Evolutionary conservation across 164 flowering plant species (phyloP).

Genomic region (Vitis vinifera): DNA sequence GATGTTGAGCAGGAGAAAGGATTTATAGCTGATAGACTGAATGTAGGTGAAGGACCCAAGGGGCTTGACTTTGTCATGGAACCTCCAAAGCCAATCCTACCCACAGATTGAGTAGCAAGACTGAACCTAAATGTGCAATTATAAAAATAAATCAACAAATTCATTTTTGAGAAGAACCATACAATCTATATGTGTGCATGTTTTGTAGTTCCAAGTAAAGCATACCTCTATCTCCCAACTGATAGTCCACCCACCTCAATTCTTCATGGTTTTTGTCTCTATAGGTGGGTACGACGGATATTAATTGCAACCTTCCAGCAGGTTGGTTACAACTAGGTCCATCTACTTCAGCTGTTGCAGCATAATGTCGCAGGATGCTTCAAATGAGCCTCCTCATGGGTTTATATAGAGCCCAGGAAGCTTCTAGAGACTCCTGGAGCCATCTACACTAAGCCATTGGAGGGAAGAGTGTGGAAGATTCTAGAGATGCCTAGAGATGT

Average conservation of each 20-base stretch:
- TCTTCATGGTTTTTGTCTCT: conserved; percentile 97
- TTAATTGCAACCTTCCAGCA: conserved; percentile 84
- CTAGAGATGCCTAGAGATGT: too few relatives aligned
- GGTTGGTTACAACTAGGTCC: conserved; percentile 47
- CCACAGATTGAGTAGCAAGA: conserved; percentile 66
- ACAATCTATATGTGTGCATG: too few relatives aligned
- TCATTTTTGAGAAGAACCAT: too few relatives aligned
- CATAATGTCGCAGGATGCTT: conserved; percentile 4
- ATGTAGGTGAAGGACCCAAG: conserved; percentile 49
- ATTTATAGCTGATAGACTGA: conserved; percentile 64
- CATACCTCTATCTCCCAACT: conserved; percentile 84
- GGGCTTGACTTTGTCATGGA: conserved; percentile 45
- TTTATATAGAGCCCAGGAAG: too few relatives aligned
- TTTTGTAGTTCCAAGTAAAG: too few relatives aligned
- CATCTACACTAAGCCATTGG: too few relatives aligned
- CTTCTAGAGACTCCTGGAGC: too few relatives aligned
- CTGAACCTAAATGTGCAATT: conserved; percentile 54
- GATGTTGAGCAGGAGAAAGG: conserved; percentile 58
- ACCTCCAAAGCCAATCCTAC: conserved; percentile 43
- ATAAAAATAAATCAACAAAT: too few relatives aligned
- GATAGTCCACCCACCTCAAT: conserved; percentile 98
- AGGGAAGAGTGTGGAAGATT: too few relatives aligned
- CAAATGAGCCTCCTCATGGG: too few relatives aligned
- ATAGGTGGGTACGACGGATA: conserved; percentile 92
- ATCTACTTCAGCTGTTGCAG: conserved; percentile 70